Evolutionary conservation across 306 rosid species (phyloP), one percentile per base, ranked within the genome.

Genomic region (Carpinus viminea): DNA sequence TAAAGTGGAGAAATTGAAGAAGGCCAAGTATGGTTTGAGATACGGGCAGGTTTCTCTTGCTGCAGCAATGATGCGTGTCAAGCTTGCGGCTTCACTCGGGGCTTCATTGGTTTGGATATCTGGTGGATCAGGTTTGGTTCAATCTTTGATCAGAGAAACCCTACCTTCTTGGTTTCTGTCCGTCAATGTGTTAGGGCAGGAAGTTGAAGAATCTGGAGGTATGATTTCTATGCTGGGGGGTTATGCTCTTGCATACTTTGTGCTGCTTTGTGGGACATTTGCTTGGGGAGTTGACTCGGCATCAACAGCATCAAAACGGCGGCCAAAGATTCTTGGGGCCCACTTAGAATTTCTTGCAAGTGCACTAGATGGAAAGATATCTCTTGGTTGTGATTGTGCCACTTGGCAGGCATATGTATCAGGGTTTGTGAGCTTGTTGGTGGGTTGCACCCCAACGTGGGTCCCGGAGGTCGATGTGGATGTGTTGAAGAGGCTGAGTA

Each of bases 61-160:
- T 69, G 78, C 89, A 15, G 92, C 91, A 56, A 86, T 89, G 95
- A 55, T 76, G 70, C 92, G 88, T 18, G 91, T 91, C 79, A 87
- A 91, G 87, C 90, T 86, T 55, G 97, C 98, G 2, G 97, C 98
- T 54, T 84, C 89, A 20, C 93, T 94, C 2, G 98, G 93, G 54
- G 97, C 98, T 70, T 85, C 92, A 38, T 82, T 94, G 81, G 72
- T 94, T 85, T 92, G 98, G 98, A 77, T 92, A 74, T 87, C 97
- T 24, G 98, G 98, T 43, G 97, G 98, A 16, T 73, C 81, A 15
- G 87, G 78, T 70, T 76, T 94, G 76, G 93, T 91, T 83, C 92
- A 88, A 31, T 86, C 90, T 3, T 76, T 92, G 84, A 88, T 91
- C 50, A 89, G 80, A 69, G 98, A 91, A 80, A 94, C 92, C 62